Percentiles rank a stretch among this genome's conserved stretches.
Evolutionary conservation across 2,329 filamentous ascomycete species (phyloP).

Genomic region (Seiridium cupressi): DNA sequence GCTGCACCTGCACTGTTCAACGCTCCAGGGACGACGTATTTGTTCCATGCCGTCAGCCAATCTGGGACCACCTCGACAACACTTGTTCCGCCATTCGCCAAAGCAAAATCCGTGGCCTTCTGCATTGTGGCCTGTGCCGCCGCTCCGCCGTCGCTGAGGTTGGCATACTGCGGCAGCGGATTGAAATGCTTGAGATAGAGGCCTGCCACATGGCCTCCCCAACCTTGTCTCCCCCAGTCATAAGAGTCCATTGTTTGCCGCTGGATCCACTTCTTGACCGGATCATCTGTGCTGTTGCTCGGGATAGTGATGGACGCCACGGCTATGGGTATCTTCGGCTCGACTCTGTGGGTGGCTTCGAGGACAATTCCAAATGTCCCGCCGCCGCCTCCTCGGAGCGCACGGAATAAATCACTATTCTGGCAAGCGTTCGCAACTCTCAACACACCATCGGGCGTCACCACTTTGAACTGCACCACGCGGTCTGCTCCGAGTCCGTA

Average conservation of each 20-base stretch:
- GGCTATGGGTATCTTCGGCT: conserved; percentile 32
- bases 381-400: conserved; percentile 45
- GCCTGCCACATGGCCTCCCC: conserved; percentile 20
- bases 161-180: conserved; percentile 15
- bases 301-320: conserved; percentile 23
- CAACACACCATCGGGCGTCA: conserved; percentile 19
- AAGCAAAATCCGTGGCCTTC: conserved; percentile 14
- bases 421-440: conserved; percentile 29
- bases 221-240: conserved; percentile 19
- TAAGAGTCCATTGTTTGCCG: conserved; percentile 16
- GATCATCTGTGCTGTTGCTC: conserved; percentile 20
- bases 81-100: conserved; percentile 16
- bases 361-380: conserved; percentile 43
- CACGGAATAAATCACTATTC: conserved; percentile 46
- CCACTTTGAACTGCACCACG: conserved; percentile 25
- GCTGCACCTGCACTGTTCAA: conserved; percentile 12
- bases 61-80: conserved; percentile 17
- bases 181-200: conserved; percentile 20
- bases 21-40: conserved; percentile 16
- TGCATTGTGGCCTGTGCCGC: conserved; percentile 16
- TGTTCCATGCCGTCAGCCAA: conserved; percentile 19
- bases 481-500: conserved; percentile 27
- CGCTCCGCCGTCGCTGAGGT: conserved; percentile 12
- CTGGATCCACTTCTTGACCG: conserved; percentile 27
- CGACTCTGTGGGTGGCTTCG: conserved; percentile 39